These are phyloP conservation scores for Sclerotinia minor DNA, from an alignment of 2,329 filamentous ascomycete genomes.

Conservation along the genomic window DNA sequence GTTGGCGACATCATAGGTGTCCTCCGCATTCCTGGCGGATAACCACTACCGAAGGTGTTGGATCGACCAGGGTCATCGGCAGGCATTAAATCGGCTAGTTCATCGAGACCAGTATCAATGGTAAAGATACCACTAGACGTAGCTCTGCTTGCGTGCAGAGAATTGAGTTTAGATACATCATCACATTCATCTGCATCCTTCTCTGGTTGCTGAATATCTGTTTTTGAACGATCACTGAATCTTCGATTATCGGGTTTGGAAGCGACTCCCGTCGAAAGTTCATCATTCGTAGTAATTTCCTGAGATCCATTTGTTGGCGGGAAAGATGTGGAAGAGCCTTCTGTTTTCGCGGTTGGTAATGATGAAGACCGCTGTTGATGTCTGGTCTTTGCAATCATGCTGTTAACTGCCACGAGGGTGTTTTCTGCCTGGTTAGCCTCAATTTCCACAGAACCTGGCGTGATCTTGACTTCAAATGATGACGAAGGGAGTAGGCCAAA, in stretches of 20 bases:
- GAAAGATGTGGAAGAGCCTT: neutral
- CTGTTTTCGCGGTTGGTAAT: neutral
- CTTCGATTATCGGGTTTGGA: neutral
- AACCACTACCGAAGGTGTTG: conserved; percentile 12
- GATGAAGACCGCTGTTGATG: conserved; percentile 9
- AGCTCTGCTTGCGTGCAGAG: neutral
- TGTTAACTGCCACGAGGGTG: neutral
- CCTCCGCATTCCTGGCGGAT: conserved; percentile 23
- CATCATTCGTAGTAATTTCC: neutral
- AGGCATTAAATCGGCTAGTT: conserved; percentile 28
- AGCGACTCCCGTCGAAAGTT: neutral
- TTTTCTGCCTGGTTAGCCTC: neutral
- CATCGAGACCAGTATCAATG: conserved; percentile 29
- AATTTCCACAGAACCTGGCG: neutral
- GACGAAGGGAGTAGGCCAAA: conserved; percentile 32
- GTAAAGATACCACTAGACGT: conserved; percentile 30
- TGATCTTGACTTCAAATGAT: conserved; percentile 28
- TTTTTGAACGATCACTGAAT: no score
- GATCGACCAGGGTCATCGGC: conserved; percentile 24
- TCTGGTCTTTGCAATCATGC: neutral
- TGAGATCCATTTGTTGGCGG: neutral
- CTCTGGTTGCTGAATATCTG: neutral
- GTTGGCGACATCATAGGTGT: conserved; percentile 32
- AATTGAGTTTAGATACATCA: neutral
- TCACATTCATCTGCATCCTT: neutral